Conservation (phyloP, 306 rosid genomes). For the Quillaja saponaria region DNA sequence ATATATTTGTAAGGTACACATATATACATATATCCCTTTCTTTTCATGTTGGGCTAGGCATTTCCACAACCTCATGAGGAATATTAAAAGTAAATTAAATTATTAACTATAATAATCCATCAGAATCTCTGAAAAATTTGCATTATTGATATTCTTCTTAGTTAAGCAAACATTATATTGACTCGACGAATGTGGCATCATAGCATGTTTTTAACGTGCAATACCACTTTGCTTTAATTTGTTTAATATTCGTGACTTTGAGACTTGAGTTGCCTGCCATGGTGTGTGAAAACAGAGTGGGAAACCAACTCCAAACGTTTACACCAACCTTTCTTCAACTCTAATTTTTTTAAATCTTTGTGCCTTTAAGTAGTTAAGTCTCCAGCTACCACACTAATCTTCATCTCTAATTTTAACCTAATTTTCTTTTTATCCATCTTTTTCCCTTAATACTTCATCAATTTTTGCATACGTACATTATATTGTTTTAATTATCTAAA, state of each 20-base stretch:
- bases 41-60: constrained; percentile 42
- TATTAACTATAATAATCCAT: no score
- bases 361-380: no score
- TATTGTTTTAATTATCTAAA: no score
- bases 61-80: constrained; percentile 22
- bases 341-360: constrained; percentile 2
- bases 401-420: constrained; percentile 38
- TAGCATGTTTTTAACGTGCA: constrained; percentile 58
- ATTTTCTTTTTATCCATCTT: constrained; percentile 17
- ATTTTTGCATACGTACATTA: no score
- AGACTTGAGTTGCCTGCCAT: constrained; percentile 31
- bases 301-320: constrained; percentile 45
- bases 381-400: constrained; percentile 24
- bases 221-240: constrained; percentile 41
- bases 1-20: constrained; percentile 44
- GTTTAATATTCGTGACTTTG: constrained; percentile 33
- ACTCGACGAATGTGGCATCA: constrained; percentile 36
- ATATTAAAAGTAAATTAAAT: no score
- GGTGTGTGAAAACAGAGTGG: constrained; percentile 37
- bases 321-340: constrained; percentile 43
- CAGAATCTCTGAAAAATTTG: constrained; percentile 32
- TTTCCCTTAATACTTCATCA: no score
- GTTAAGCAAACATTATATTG: not conserved
- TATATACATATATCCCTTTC: constrained; percentile 44
- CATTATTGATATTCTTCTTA: constrained; percentile 35